These are phyloP conservation scores for Phalaenopsis aphrodite DNA, from an alignment of 106 monocot genomes.

Conservation along the genomic window DNA sequence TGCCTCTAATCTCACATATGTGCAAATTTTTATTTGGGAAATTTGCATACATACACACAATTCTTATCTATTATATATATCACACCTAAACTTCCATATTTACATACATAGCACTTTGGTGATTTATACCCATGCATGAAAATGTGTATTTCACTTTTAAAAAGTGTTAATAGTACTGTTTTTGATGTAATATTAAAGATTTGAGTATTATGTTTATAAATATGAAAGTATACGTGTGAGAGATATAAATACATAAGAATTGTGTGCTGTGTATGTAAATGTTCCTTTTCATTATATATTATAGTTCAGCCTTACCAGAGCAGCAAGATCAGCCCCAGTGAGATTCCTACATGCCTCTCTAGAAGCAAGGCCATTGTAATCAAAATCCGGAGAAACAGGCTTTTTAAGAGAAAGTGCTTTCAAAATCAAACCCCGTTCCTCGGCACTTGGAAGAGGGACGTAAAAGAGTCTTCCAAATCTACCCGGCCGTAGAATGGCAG, in stretches of 20 bases:
- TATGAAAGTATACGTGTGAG: too few relatives aligned
- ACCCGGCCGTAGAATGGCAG: constrained; percentile 62
- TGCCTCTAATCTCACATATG: neutral
- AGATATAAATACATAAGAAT: too few relatives aligned
- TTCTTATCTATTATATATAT: too few relatives aligned
- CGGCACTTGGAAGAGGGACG: constrained; percentile 55
- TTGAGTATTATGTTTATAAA: too few relatives aligned
- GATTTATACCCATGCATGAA: too few relatives aligned
- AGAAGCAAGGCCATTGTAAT: constrained; percentile 33
- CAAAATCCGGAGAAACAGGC: constrained; percentile 46
- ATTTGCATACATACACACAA: too few relatives aligned
- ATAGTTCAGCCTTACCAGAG: constrained; percentile 27
- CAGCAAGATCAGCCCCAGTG: constrained; percentile 57
- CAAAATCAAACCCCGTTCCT: constrained; percentile 55
- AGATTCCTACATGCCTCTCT: constrained; percentile 50
- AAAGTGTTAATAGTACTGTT: too few relatives aligned
- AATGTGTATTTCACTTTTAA: too few relatives aligned
- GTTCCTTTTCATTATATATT: neutral
- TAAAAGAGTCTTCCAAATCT: constrained; percentile 66
- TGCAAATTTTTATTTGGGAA: neutral
- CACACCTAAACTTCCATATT: too few relatives aligned
- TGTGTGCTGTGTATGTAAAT: too few relatives aligned
- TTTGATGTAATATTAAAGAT: too few relatives aligned
- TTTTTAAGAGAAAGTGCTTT: constrained; percentile 51
- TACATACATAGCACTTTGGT: too few relatives aligned